Conservation (phyloP, 2,329 filamentous ascomycete genomes). For the Apiospora arundinis region DNA sequence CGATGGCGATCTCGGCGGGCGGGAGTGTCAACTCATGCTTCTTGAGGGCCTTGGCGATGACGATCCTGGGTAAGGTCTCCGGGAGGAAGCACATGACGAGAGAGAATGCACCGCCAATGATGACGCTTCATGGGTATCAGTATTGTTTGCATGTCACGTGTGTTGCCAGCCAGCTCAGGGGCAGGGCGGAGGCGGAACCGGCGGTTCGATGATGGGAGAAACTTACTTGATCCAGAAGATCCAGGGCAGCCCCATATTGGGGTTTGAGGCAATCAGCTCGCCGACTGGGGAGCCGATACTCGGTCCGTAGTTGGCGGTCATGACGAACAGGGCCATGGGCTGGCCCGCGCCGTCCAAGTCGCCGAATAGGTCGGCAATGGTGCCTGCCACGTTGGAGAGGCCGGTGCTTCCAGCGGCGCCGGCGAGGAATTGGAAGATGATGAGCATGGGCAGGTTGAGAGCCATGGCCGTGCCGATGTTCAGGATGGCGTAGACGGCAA, state of each 20-base stretch:
- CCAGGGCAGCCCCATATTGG: slow-evolving; percentile 45
- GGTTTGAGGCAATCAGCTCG: slow-evolving; percentile 46
- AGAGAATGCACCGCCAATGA: slow-evolving; percentile 45
- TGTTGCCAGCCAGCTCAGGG: neutral
- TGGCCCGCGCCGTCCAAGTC: slow-evolving; percentile 47
- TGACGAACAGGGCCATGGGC: slow-evolving; percentile 50
- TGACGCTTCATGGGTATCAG: slow-evolving; percentile 35
- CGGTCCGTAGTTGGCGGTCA: slow-evolving; percentile 47
- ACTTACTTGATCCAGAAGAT: slow-evolving; percentile 48
- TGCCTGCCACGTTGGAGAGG: slow-evolving; percentile 44
- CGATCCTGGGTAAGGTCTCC: slow-evolving; percentile 47
- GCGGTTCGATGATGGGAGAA: neutral
- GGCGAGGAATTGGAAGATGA: slow-evolving; percentile 45
- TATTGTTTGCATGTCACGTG: neutral
- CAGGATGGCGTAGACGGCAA: slow-evolving; percentile 42
- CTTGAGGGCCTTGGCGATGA: slow-evolving; percentile 43
- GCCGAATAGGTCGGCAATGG: slow-evolving; percentile 44
- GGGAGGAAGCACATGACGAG: slow-evolving; percentile 45
- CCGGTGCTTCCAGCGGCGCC: slow-evolving; percentile 44
- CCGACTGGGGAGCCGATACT: slow-evolving; percentile 48
- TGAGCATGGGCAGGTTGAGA: slow-evolving; percentile 45
- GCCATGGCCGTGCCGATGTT: slow-evolving; percentile 45
- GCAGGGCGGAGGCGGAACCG: neutral
- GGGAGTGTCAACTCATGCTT: slow-evolving; percentile 34
- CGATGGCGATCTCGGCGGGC: slow-evolving; percentile 40